Evolutionary conservation across 148 eudicot species (phyloP).

Genomic region (Chenopodium berlandieri): DNA sequence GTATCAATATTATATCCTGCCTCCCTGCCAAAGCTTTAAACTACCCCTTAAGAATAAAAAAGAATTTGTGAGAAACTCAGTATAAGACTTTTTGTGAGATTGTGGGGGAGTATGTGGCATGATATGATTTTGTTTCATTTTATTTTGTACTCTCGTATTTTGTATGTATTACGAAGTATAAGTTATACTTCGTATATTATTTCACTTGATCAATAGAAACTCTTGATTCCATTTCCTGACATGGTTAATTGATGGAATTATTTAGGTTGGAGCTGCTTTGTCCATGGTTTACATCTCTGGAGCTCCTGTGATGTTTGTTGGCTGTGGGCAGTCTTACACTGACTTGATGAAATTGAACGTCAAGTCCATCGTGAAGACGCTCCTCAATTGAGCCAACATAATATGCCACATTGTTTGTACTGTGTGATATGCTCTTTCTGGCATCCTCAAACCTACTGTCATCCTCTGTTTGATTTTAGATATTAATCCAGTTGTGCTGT

Average conservation of each 20-base stretch:
- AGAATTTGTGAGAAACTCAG: too few species aligned
- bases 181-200: too few species aligned
- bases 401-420: not conserved
- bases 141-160: too few species aligned
- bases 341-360: constrained; percentile 93
- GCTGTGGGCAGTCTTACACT: constrained; percentile 92
- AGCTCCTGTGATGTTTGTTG: constrained; percentile 97
- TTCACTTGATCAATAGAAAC: not conserved
- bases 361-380: constrained; percentile 90
- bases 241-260: not conserved
- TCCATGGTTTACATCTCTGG: constrained; percentile 95
- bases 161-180: too few species aligned
- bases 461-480: not conserved
- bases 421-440: not conserved
- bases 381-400: constrained; percentile 52
- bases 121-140: too few species aligned
- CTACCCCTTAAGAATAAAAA: not conserved
- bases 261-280: constrained; percentile 95
- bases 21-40: not conserved
- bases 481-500: not conserved
- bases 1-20: not conserved
- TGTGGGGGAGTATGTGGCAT: too few species aligned
- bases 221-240: not conserved
- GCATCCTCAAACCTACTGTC: not conserved
- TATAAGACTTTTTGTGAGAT: too few species aligned